Base-by-base conservation (phyloP, 2,329 filamentous ascomycete genomes). In the Acrocalymma vagum region DNA sequence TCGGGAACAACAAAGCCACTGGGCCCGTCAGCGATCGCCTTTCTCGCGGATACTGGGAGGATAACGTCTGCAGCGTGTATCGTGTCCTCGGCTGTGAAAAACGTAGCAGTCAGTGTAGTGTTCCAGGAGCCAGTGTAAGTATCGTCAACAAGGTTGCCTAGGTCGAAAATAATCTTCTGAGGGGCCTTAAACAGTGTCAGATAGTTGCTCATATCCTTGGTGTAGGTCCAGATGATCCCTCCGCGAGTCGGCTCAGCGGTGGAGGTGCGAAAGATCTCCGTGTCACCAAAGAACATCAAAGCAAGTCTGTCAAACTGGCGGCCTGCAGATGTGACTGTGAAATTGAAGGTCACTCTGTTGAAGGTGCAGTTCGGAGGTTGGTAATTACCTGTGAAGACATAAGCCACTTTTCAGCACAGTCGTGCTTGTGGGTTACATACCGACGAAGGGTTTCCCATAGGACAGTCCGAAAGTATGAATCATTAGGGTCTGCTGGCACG, bases 161-260 rank as follows among this genome's bases (percentile, higher is more conserved):
- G 93, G 58, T 94, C 88, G 56, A 95, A 92, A 29, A 93, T 90
- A 40, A 94, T 60, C 52, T 81, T 91, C 62, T 92, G 88, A 1
- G 81, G 78, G 31, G 77, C 55, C 48, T 80, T 83, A 81, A 89
- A 91, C 9, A 94, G 72, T 4, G 81, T 76, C 11, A 86, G 71
- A 62, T 85, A 92, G 37, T 80, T 77, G 2, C 86, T 88, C 82
- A 91, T 84, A 62, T 95, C 88, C 67, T 93, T 94, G 38, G 85
- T 73, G 61, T 89, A 90, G 1, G 80, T 84, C 87, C 87, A 93
- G 29, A 79, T 72, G 48, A 94, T 91, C 6, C 88, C 89, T 15
- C 78, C 78, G 4, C 72, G 52, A 0, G 83, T 89, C 1, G 90
- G 88, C 70, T 95, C 87, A 4, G 89, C 87, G 1, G 90, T 95